A percentile compares a stretch with the other conserved stretches of the same genome.
Evolutionary conservation across 768 basidiomycete genomes (phyloP).

Genomic region (Inosperma sp.): DNA sequence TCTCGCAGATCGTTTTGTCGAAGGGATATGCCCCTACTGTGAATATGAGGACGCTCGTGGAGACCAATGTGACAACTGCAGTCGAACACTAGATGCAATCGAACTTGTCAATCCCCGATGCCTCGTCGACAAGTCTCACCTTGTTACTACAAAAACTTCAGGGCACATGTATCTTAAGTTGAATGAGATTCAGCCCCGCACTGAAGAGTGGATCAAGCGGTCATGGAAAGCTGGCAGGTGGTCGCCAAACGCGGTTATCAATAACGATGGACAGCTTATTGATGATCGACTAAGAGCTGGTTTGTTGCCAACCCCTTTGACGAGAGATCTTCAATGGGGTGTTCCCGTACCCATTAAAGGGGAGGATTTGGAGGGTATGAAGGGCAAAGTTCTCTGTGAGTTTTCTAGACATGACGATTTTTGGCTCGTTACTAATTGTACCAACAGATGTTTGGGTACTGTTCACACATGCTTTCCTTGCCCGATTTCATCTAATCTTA

Average conservation of each 20-base stretch:
- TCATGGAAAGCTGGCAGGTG: conserved; percentile 83
- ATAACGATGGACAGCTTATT: conserved; percentile 80
- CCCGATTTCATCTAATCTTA: conserved; percentile 11
- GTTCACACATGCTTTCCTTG: conserved; percentile 9
- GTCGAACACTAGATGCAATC: conserved; percentile 86
- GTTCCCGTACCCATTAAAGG: conserved; percentile 83
- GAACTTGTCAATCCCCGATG: conserved; percentile 95
- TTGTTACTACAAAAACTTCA: conserved; percentile 68
- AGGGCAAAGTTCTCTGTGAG: conserved; percentile 93
- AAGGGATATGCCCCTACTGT: conserved; percentile 96
- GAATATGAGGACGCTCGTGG: conserved; percentile 91
- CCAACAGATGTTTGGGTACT: conserved; percentile 86
- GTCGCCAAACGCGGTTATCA: conserved; percentile 90
- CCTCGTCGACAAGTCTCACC: conserved; percentile 76
- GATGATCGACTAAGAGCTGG: conserved; percentile 86
- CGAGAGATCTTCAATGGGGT: conserved; percentile 94
- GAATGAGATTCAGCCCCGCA: conserved; percentile 72
- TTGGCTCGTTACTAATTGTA: conserved; percentile 6
- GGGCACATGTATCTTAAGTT: conserved; percentile 91
- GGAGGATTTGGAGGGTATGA: conserved; percentile 80
- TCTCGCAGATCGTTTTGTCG: conserved; percentile 94
- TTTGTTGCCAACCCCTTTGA: conserved; percentile 83
- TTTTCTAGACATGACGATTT: conserved; percentile 14
- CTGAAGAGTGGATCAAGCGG: conserved; percentile 84
- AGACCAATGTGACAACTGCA: conserved; percentile 95